A percentile compares a stretch with the other conserved stretches of the same genome.
phyloP scores from a whole-genome alignment of 2,329 filamentous ascomycete species.

The Talaromyces atroroseus region DNA sequence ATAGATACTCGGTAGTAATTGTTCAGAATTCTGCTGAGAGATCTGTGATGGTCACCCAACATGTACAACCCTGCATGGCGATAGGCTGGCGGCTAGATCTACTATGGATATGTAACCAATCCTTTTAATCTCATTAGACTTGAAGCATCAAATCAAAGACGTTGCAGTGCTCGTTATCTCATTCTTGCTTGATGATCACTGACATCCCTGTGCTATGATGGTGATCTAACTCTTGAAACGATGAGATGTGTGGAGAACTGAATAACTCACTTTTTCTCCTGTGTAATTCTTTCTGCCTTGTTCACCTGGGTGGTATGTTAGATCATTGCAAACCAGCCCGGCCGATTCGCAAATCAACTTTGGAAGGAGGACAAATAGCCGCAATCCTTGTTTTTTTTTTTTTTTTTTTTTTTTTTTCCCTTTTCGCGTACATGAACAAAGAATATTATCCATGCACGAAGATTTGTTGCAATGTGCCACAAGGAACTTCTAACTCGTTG shows the following conservation, averaged over 20 bases:
- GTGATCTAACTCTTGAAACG: no score
- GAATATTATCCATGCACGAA: background rate
- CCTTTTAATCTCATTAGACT: background rate
- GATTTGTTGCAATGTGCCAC: background rate
- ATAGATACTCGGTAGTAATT: background rate
- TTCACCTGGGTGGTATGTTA: background rate
- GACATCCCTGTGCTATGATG: no score
- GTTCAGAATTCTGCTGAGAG: background rate
- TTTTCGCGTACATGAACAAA: background rate
- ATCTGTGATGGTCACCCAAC: slow-evolving; percentile 1
- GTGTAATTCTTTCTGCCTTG: background rate
- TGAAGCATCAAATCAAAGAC: background rate
- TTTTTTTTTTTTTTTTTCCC: background rate
- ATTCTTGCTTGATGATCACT: no score
- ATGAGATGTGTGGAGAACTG: background rate
- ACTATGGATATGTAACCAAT: background rate
- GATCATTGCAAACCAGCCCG: background rate
- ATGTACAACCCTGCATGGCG: background rate
- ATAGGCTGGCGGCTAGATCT: slow-evolving; percentile 2
- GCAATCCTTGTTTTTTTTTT: background rate
- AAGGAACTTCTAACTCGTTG: background rate
- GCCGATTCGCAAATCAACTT: background rate
- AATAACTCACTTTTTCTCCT: background rate
- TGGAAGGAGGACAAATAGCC: background rate
- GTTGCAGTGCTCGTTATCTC: no score